These are phyloP conservation scores for Vigna reflexopilosa DNA, from an alignment of 306 rosid species.

Conservation along the genomic window DNA sequence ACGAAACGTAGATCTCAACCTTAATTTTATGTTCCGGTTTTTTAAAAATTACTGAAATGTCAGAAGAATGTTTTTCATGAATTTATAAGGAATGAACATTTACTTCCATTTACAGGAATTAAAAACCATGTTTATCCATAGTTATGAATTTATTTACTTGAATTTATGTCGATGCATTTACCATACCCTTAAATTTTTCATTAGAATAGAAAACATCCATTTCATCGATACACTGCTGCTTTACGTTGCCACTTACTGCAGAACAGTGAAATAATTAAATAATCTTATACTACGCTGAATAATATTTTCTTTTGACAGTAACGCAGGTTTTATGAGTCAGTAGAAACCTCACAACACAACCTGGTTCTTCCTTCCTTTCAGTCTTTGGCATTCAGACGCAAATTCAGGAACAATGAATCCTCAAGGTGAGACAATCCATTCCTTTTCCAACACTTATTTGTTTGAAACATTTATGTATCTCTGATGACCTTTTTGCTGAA, in stretches of 20 bases:
- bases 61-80: too few relatives aligned
- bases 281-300: not conserved
- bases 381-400: conserved; percentile 9
- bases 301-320: not conserved
- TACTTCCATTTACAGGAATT: too few relatives aligned
- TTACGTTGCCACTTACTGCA: not conserved
- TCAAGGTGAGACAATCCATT: conserved; percentile 25
- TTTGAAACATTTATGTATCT: not conserved
- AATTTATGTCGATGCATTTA: too few relatives aligned
- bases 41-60: too few relatives aligned
- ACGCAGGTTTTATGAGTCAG: conserved; percentile 5
- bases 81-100: too few relatives aligned
- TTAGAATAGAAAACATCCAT: too few relatives aligned
- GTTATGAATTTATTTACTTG: too few relatives aligned
- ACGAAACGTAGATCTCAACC: too few relatives aligned
- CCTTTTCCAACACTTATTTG: not conserved
- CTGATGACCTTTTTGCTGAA: not conserved
- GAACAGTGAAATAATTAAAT: not conserved
- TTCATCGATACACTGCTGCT: not conserved
- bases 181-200: too few relatives aligned
- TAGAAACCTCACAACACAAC: conserved; percentile 3
- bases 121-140: too few relatives aligned
- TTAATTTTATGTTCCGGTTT: too few relatives aligned
- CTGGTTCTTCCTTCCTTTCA: not conserved
- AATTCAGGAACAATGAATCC: conserved; percentile 30